A percentile compares a stretch with the other conserved stretches of the same genome.
Evolutionary conservation across 768 basidiomycete genomes (phyloP).

Genomic region (Ramaria sp.): DNA sequence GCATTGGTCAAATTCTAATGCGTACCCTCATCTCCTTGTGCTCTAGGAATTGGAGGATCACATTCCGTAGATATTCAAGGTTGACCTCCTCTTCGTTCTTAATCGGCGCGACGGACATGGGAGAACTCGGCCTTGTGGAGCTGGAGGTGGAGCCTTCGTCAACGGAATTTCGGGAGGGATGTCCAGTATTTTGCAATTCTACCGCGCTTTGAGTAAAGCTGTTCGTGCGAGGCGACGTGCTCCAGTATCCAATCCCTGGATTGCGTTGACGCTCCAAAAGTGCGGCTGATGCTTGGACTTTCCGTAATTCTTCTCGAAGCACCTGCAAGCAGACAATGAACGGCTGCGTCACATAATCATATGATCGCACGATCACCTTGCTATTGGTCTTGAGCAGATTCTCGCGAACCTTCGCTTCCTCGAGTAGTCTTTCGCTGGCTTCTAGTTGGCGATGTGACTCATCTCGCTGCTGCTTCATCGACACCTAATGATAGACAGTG

Average conservation of each 20-base stretch:
- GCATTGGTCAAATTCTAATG: constrained; percentile 7
- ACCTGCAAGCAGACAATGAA: constrained; percentile 40
- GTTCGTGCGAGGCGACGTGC: constrained; percentile 21
- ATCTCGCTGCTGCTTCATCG: constrained; percentile 32
- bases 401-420: constrained; percentile 65
- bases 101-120: constrained; percentile 13
- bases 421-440: constrained; percentile 53
- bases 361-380: constrained; percentile 43
- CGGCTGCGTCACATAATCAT: background rate
- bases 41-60: constrained; percentile 94
- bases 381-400: constrained; percentile 61
- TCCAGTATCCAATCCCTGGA: constrained; percentile 93
- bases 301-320: constrained; percentile 87
- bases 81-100: constrained; percentile 86
- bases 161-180: constrained; percentile 7
- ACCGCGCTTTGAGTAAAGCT: constrained; percentile 7
- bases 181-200: constrained; percentile 13
- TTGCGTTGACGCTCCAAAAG: constrained; percentile 84
- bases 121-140: constrained; percentile 20
- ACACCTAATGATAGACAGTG: constrained; percentile 23
- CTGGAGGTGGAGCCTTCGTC: constrained; percentile 9
- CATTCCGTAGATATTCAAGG: constrained; percentile 90
- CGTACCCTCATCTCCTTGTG: constrained; percentile 97
- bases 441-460: constrained; percentile 41
- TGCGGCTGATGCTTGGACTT: constrained; percentile 88